A percentile compares a stretch with the other conserved stretches of the same genome.
These are phyloP conservation scores for Cytospora paraplurivora DNA, from an alignment of 2,329 filamentous ascomycete species.

Conservation along the genomic window DNA sequence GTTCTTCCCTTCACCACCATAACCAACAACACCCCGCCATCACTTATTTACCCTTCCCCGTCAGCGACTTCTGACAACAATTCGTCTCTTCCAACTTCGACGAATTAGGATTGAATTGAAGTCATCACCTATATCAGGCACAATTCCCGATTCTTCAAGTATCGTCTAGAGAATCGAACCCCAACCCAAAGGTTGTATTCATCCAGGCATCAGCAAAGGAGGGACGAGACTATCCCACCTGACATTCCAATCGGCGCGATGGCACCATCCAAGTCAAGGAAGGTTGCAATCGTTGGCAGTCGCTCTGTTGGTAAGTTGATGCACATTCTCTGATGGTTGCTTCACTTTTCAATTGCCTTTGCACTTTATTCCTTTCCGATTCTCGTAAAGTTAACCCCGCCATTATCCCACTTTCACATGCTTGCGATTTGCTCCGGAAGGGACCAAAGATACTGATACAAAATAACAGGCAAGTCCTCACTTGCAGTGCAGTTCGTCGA, in stretches of 20 bases:
- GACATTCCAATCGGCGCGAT: conserved; percentile 43
- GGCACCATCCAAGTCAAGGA: conserved; percentile 80
- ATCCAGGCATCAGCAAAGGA: conserved; percentile 8
- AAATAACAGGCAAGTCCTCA: conserved; percentile 82
- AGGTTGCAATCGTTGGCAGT: conserved; percentile 94
- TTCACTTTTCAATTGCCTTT: background rate
- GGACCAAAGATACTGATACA: conserved; percentile 14
- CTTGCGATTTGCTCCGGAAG: conserved; percentile 15
- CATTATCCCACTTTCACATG: conserved; percentile 26
- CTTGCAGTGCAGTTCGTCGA: conserved; percentile 97
- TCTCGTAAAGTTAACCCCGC: background rate
- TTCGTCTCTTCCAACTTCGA: background rate
- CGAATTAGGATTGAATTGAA: conserved; percentile 1
- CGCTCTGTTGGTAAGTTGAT: conserved; percentile 69
- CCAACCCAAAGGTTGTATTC: conserved; percentile 9
- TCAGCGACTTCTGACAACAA: conserved; percentile 1
- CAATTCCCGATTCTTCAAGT: conserved; percentile 4
- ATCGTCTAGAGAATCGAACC: conserved; percentile 13
- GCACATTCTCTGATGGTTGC: background rate
- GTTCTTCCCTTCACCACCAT: conserved; percentile 1
- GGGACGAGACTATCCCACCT: conserved; percentile 5
- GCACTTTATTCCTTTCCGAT: background rate
- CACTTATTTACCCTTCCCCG: background rate
- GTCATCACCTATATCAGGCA: conserved; percentile 1
- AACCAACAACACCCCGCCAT: conserved; percentile 6